phyloP scores from a whole-genome alignment of 1,284 basidiomycete species.

The Sporisorium iseilematis-ciliati region DNA sequence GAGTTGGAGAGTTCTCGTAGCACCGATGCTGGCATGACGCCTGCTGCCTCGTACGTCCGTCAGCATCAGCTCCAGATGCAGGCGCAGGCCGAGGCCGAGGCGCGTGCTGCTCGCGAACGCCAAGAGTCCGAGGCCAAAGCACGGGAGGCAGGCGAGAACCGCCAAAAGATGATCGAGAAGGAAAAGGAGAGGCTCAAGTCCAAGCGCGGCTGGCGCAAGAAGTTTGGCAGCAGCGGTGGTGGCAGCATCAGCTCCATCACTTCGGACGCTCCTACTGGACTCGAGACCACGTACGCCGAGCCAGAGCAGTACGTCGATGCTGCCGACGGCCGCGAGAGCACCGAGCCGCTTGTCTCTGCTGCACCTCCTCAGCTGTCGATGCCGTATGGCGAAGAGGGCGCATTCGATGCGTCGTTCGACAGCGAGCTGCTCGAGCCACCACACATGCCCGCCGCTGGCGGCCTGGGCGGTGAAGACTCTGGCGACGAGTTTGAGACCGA shows the following conservation, averaged over 20 bases:
- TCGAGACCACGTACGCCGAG: constrained; percentile 57
- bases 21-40: constrained; percentile 83
- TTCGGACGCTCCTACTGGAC: constrained; percentile 49
- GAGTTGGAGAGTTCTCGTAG: constrained; percentile 79
- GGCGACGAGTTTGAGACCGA: constrained; percentile 74
- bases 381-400: constrained; percentile 71
- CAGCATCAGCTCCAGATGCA: constrained; percentile 82
- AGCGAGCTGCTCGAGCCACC: constrained; percentile 84
- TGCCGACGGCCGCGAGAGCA: constrained; percentile 10
- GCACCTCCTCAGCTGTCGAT: constrained; percentile 39
- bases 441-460: constrained; percentile 72
- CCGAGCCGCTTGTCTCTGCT: constrained; percentile 36
- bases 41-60: constrained; percentile 89
- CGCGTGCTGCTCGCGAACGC: constrained; percentile 71
- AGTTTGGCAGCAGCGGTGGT: constrained; percentile 69
- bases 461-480: constrained; percentile 67
- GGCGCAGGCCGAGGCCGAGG: constrained; percentile 68
- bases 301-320: constrained; percentile 28
- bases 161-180: constrained; percentile 72
- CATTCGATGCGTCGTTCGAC: constrained; percentile 75
- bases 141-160: constrained; percentile 63
- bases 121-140: constrained; percentile 75
- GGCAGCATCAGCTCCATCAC: constrained; percentile 52
- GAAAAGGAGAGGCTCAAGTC: constrained; percentile 70
- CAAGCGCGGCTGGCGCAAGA: constrained; percentile 67